Evolutionary conservation across 345 rosid genomes (phyloP).

Genomic region (Aethionema arabicum): DNA sequence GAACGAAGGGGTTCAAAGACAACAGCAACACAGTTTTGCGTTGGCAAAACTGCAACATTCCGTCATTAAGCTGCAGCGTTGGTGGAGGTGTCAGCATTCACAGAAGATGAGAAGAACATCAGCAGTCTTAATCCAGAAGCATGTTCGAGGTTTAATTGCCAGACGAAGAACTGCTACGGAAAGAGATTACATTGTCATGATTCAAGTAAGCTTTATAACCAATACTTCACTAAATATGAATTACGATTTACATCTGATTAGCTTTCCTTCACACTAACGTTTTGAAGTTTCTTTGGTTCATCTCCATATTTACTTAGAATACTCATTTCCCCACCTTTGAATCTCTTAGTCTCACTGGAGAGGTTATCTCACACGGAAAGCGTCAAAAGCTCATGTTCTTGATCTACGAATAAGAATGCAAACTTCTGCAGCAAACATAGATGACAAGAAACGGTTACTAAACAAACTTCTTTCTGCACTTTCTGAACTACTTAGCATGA

Average conservation of each 20-base stretch:
- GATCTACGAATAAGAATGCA: conserved; percentile 67
- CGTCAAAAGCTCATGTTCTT: conserved; percentile 53
- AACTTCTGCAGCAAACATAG: conserved; percentile 72
- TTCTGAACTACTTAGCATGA: conserved; percentile 67
- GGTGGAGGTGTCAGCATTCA: conserved; percentile 67
- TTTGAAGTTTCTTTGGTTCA: not conserved
- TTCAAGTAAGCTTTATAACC: conserved; percentile 66
- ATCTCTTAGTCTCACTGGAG: conserved; percentile 70
- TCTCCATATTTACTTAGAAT: no score
- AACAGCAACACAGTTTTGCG: conserved; percentile 36
- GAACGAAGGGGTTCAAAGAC: conserved; percentile 20
- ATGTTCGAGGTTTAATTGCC: conserved; percentile 56
- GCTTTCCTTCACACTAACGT: conserved; percentile 1
- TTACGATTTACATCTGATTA: not conserved
- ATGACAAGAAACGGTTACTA: conserved; percentile 73
- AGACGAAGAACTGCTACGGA: conserved; percentile 47
- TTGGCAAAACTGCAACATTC: conserved; percentile 34
- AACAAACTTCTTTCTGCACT: conserved; percentile 78
- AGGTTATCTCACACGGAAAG: conserved; percentile 74
- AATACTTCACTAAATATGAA: not conserved
- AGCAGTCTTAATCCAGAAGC: conserved; percentile 57
- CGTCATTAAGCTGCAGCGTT: conserved; percentile 72
- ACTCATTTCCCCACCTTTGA: conserved; percentile 5
- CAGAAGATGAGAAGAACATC: conserved; percentile 49
- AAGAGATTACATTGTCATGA: conserved; percentile 46